These are phyloP conservation scores for Candida khao-thaluensis DNA, from an alignment of 805 yeast species.

Conservation along the genomic window DNA sequence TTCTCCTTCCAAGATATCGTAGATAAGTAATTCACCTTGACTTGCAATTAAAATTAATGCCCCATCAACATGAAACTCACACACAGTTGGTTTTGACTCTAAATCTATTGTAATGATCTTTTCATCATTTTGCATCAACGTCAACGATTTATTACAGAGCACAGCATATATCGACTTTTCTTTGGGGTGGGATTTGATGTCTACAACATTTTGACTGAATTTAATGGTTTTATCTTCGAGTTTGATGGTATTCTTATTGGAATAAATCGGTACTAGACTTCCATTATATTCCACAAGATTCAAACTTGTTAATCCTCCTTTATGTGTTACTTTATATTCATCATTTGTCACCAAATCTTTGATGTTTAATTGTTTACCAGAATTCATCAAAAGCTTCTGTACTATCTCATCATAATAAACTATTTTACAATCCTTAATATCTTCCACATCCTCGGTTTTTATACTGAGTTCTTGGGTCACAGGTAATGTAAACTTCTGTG, in stretches of 20 bases:
- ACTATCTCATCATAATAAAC: constrained; percentile 12
- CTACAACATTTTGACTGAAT: constrained; percentile 15
- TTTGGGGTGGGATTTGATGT: constrained; percentile 34
- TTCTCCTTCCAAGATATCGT: constrained; percentile 38
- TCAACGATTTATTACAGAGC: constrained; percentile 24
- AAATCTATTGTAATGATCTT: constrained; percentile 5
- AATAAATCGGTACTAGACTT: constrained; percentile 18
- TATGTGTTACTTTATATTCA: constrained; percentile 15
- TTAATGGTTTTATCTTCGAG: constrained; percentile 10
- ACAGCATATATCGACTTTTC: constrained; percentile 27
- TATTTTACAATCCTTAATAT: constrained; percentile 5
- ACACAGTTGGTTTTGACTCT: constrained; percentile 17
- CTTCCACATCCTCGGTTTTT: neutral
- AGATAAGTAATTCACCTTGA: constrained; percentile 34
- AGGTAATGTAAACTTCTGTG: constrained; percentile 25
- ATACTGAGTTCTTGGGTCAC: constrained; percentile 17
- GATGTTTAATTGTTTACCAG: constrained; percentile 10
- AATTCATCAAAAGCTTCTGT: constrained; percentile 11
- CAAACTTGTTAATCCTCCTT: constrained; percentile 17
- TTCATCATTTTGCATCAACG: constrained; percentile 9
- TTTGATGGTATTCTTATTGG: constrained; percentile 20
- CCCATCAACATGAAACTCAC: constrained; percentile 50
- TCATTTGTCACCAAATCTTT: constrained; percentile 11
- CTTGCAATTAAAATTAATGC: constrained; percentile 42
- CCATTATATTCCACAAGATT: constrained; percentile 15